phyloP scores from a whole-genome alignment of 805 yeast genomes.

The Kurtzmaniella fragi region DNA sequence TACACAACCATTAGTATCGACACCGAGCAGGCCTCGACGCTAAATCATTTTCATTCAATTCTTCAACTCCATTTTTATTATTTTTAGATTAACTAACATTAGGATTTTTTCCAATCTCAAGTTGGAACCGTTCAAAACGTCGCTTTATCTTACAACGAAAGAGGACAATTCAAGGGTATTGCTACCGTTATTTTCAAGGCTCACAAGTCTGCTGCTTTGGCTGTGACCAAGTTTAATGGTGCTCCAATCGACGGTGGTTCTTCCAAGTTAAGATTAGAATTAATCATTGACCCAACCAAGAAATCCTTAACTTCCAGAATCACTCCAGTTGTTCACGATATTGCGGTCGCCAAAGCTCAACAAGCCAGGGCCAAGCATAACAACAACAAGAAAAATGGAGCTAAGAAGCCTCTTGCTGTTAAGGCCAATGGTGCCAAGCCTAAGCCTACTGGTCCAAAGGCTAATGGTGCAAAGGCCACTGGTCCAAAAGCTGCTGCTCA shows the following conservation, averaged over 20 bases:
- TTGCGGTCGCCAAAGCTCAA: slow-evolving; percentile 22
- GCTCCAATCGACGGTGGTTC: slow-evolving; percentile 91
- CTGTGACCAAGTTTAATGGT: slow-evolving; percentile 82
- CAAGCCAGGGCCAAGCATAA: slow-evolving; percentile 13
- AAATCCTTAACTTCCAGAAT: slow-evolving; percentile 75
- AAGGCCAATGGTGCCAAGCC: neutral
- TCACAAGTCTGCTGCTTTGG: slow-evolving; percentile 65
- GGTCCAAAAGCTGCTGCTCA: slow-evolving; percentile 9
- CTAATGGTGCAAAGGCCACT: slow-evolving; percentile 7
- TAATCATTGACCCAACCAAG: slow-evolving; percentile 79
- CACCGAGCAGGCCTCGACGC: neutral
- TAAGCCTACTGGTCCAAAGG: slow-evolving; percentile 4
- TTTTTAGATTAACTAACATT: slow-evolving; percentile 23
- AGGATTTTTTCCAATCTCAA: slow-evolving; percentile 87
- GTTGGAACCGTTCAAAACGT: slow-evolving; percentile 80
- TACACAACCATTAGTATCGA: too few species aligned
- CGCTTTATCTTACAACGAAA: slow-evolving; percentile 73
- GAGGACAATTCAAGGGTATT: slow-evolving; percentile 87
- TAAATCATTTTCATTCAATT: slow-evolving; percentile 2
- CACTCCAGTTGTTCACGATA: slow-evolving; percentile 36
- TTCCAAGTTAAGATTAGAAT: slow-evolving; percentile 68
- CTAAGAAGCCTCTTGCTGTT: neutral
- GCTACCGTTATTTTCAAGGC: slow-evolving; percentile 79
- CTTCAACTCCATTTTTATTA: slow-evolving; percentile 3
- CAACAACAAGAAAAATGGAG: neutral